Evolutionary conservation across 257 asterid genomes (phyloP).

Genomic region (Jaltomata sinuosa): DNA sequence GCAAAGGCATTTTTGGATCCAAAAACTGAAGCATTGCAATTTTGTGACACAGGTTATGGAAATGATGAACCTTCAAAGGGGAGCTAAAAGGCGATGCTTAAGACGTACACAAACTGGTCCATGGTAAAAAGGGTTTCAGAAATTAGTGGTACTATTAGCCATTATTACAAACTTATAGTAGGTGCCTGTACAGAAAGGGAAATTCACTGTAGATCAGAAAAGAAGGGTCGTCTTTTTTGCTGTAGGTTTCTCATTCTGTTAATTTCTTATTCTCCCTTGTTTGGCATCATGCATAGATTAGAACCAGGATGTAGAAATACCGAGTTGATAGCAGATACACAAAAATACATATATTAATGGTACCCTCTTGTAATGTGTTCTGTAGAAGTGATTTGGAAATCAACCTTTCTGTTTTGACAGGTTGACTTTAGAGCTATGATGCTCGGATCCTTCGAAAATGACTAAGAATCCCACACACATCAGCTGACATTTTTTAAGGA

Average conservation of each 20-base stretch:
- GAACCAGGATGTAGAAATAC: background rate
- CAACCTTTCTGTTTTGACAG: background rate
- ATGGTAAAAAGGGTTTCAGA: slow-evolving; percentile 34
- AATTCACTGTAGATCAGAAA: background rate
- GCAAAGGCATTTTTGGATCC: background rate
- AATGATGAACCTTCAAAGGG: slow-evolving; percentile 47
- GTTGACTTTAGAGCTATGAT: background rate
- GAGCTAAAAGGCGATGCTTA: slow-evolving; percentile 55
- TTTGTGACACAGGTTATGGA: slow-evolving; percentile 45
- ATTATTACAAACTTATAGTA: background rate
- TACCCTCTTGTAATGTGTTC: background rate
- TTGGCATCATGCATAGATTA: background rate
- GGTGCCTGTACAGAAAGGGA: background rate
- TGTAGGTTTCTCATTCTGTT: background rate
- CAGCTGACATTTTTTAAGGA: background rate
- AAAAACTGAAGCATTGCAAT: background rate
- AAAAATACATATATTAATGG: background rate
- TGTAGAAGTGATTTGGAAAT: background rate
- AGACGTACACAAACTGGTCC: slow-evolving; percentile 91
- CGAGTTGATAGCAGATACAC: background rate
- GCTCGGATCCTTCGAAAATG: background rate
- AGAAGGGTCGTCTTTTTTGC: slow-evolving; percentile 1
- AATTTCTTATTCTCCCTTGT: background rate
- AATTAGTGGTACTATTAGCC: background rate
- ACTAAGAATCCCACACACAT: too few relatives aligned